Evolutionary conservation across 2,329 filamentous ascomycete species (phyloP).

Genomic region (Botryotinia globosa): DNA sequence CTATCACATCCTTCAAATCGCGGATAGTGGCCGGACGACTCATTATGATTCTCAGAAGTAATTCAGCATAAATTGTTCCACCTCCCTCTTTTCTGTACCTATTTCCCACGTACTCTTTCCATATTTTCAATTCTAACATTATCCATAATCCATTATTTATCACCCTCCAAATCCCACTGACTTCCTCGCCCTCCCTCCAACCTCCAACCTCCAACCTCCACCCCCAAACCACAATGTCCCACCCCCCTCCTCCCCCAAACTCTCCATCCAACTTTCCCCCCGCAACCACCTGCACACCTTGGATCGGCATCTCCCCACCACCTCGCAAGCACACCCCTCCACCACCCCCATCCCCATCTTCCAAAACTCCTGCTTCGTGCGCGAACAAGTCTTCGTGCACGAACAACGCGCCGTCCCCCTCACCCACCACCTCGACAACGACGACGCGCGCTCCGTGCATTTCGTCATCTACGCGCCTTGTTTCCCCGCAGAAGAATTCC

Average conservation of each 20-base stretch:
- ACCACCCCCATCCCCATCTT: neutral
- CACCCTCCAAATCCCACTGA: neutral
- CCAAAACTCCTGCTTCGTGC: conserved; percentile 1
- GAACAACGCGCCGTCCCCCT: conserved; percentile 6
- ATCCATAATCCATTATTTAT: neutral
- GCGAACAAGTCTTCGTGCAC: conserved; percentile 17
- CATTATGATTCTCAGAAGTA: neutral
- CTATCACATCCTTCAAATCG: neutral
- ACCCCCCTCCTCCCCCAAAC: neutral
- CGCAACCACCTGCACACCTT: neutral
- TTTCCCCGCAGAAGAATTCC: neutral
- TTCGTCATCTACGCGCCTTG: conserved; percentile 7
- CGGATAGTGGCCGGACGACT: neutral
- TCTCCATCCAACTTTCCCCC: conserved; percentile 10
- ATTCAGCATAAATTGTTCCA: neutral
- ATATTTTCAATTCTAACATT: neutral
- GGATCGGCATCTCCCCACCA: neutral
- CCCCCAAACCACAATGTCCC: neutral
- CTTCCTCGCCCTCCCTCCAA: neutral
- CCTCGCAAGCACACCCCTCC: neutral
- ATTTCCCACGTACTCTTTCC: neutral
- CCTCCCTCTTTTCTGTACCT: neutral
- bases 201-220: neutral
- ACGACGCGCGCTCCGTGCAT: conserved; percentile 17
- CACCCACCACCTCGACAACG: conserved; percentile 9